These are phyloP conservation scores for Mucor sp. DNA, from an alignment of 371 early-diverging fungal genomes.

Conservation along the genomic window DNA sequence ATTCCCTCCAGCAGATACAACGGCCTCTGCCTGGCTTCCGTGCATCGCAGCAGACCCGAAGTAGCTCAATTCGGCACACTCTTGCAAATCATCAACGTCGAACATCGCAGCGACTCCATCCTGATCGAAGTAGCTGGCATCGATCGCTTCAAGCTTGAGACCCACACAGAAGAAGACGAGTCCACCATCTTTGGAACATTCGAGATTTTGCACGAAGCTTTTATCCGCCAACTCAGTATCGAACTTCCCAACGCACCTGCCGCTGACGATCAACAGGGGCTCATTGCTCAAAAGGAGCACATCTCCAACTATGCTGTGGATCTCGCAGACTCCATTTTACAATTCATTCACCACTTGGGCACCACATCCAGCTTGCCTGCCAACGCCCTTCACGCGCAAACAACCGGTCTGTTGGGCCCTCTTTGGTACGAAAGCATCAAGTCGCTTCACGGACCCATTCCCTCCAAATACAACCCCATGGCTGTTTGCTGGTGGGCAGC, in stretches of 20 bases:
- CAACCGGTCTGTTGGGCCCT: constrained; percentile 27
- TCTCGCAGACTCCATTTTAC: constrained; percentile 17
- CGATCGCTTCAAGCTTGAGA: constrained; percentile 23
- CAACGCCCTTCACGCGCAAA: constrained; percentile 16
- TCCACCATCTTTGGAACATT: constrained; percentile 9
- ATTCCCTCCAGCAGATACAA: constrained; percentile 23
- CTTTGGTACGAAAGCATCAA: constrained; percentile 26
- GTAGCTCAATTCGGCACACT: constrained; percentile 32
- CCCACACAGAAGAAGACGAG: constrained; percentile 12
- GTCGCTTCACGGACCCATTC: constrained; percentile 22
- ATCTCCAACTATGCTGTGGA: constrained; percentile 10
- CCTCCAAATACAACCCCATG: constrained; percentile 13
- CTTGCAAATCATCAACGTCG: constrained; percentile 19
- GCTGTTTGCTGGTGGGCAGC: constrained; percentile 35
- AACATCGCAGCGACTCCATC: constrained; percentile 16
- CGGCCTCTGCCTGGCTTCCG: constrained; percentile 21
- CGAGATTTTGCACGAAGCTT: constrained; percentile 16
- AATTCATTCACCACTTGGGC: constrained; percentile 18
- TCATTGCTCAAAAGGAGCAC: constrained; percentile 4
- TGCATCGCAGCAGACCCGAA: constrained; percentile 23
- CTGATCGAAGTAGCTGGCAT: constrained; percentile 22
- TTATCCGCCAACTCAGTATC: constrained; percentile 8
- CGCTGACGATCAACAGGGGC: constrained; percentile 2
- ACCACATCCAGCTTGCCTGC: background rate
- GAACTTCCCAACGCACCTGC: constrained; percentile 10